Percentiles rank a stretch among this genome's conserved stretches.
These are phyloP conservation scores for Penicillium angulare DNA, from an alignment of 495 filamentous ascomycete species.

Conservation along the genomic window DNA sequence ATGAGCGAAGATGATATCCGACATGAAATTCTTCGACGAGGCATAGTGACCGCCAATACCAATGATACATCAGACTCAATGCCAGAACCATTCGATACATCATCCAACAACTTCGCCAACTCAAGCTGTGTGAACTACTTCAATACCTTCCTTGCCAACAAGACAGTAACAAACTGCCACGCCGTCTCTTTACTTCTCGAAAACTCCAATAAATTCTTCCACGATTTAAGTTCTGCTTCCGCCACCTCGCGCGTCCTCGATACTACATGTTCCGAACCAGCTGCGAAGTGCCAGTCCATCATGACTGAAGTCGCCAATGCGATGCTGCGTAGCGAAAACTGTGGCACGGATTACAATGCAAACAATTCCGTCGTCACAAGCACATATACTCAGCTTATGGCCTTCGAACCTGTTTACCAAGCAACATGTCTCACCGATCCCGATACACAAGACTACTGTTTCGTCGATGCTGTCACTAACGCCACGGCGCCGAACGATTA, in stretches of 20 bases:
- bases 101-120: slow-evolving; percentile 67
- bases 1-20: neutral
- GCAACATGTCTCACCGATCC: slow-evolving; percentile 69
- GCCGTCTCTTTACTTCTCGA: slow-evolving; percentile 73
- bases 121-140: slow-evolving; percentile 66
- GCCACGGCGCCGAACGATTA: slow-evolving; percentile 60
- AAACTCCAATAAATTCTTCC: slow-evolving; percentile 75
- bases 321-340: slow-evolving; percentile 58
- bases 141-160: slow-evolving; percentile 58
- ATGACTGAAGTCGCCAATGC: slow-evolving; percentile 59
- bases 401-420: slow-evolving; percentile 73
- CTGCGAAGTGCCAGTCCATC: slow-evolving; percentile 54
- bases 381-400: slow-evolving; percentile 69
- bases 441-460: slow-evolving; percentile 52
- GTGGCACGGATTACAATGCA: slow-evolving; percentile 64
- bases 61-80: slow-evolving; percentile 40
- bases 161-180: slow-evolving; percentile 65
- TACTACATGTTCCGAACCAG: slow-evolving; percentile 64
- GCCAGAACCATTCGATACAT: slow-evolving; percentile 70
- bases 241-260: slow-evolving; percentile 69
- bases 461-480: slow-evolving; percentile 83
- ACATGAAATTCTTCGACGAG: slow-evolving; percentile 3
- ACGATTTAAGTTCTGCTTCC: slow-evolving; percentile 60
- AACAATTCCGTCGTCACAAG: slow-evolving; percentile 68
- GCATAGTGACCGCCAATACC: slow-evolving; percentile 25